These are phyloP conservation scores for Cymbidium sinense DNA, from an alignment of 106 monocot species.

Conservation along the genomic window DNA sequence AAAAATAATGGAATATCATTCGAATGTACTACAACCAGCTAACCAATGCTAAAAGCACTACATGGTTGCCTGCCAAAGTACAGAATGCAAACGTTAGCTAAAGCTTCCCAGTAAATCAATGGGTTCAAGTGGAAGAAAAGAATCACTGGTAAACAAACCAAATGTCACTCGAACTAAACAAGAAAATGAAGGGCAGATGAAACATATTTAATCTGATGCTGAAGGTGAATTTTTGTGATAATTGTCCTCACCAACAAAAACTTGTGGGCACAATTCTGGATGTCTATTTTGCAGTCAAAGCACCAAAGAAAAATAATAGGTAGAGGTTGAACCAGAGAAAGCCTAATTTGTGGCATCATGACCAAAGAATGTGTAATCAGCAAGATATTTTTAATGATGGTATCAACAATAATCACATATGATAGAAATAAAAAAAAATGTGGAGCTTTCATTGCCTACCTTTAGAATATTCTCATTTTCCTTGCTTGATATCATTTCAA, in stretches of 20 bases:
- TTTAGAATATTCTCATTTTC: not conserved
- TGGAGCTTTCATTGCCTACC: too few species aligned
- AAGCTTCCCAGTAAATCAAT: too few species aligned
- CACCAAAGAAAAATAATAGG: not conserved
- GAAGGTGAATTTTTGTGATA: not conserved
- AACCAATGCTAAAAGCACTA: not conserved
- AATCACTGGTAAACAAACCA: not conserved
- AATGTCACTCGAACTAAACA: not conserved
- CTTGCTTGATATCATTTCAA: not conserved
- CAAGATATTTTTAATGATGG: not conserved
- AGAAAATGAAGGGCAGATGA: not conserved
- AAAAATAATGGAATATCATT: not conserved
- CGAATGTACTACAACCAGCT: not conserved
- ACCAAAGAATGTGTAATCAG: not conserved
- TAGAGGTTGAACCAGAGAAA: not conserved
- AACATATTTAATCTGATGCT: not conserved
- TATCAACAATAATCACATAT: not conserved
- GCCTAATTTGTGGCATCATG: not conserved
- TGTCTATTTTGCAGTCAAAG: not conserved
- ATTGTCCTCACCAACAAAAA: not conserved
- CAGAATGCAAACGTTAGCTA: too few species aligned
- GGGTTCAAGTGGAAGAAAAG: not conserved
- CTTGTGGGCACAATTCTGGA: not conserved
- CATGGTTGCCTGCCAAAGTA: too few species aligned
- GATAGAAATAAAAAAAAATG: not conserved